These are phyloP conservation scores for Pichia sp. DNA, from an alignment of 1,139 yeast species.

Conservation along the genomic window DNA sequence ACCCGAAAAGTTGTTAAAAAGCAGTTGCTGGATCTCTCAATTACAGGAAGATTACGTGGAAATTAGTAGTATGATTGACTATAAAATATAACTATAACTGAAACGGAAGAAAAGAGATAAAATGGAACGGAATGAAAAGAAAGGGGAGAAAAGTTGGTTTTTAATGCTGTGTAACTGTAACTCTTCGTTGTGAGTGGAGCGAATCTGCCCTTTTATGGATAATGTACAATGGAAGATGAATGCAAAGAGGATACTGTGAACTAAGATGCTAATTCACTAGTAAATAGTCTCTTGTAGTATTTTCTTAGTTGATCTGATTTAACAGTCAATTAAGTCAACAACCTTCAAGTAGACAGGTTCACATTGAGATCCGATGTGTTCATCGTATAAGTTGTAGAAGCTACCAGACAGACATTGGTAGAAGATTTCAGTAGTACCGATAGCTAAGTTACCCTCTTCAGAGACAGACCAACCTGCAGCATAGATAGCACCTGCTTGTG, in stretches of 20 bases:
- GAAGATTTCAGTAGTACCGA: slow-evolving; percentile 58
- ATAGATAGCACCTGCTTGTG: slow-evolving; percentile 82
- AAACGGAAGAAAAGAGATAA: neutral
- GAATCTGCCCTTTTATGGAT: neutral
- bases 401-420: slow-evolving; percentile 75
- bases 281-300: neutral
- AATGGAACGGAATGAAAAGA: neutral
- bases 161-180: slow-evolving; percentile 1
- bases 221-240: neutral
- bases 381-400: slow-evolving; percentile 78
- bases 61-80: too few species aligned
- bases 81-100: slow-evolving; percentile 2
- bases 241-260: neutral
- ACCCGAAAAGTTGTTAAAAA: too few species aligned
- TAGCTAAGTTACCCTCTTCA: slow-evolving; percentile 58
- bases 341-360: slow-evolving; percentile 54
- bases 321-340: slow-evolving; percentile 60
- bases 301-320: slow-evolving; percentile 15
- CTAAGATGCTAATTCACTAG: neutral
- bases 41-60: too few species aligned
- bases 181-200: neutral
- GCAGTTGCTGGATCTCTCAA: too few species aligned
- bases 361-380: slow-evolving; percentile 62
- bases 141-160: neutral
- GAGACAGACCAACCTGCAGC: slow-evolving; percentile 81